Percentiles rank a stretch among this genome's conserved stretches.
Conservation (phyloP, 306 rosid genomes). For the Alnus rubra region DNA sequence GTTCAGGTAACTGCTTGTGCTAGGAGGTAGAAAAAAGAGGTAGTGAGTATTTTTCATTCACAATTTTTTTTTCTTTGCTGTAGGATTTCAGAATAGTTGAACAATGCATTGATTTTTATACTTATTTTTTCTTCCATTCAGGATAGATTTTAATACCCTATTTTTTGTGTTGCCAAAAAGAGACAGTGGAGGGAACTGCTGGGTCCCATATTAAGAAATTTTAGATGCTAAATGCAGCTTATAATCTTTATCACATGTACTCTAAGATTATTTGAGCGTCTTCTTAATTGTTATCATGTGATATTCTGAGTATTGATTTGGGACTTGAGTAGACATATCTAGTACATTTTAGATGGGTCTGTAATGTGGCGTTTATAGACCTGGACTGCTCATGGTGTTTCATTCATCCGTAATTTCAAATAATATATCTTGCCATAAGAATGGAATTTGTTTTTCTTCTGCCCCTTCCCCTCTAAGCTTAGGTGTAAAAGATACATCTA, state of each 20-base stretch:
- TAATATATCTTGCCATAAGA: neutral
- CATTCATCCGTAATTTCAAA: neutral
- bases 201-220: neutral
- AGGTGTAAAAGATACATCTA: neutral
- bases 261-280: neutral
- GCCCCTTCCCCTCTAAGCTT: neutral
- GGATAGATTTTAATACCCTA: neutral
- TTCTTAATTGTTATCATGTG: neutral
- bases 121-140: neutral
- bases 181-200: neutral
- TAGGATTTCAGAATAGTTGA: neutral
- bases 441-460: no score
- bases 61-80: neutral
- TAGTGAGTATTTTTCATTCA: neutral
- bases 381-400: neutral
- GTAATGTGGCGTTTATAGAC: neutral
- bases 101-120: neutral
- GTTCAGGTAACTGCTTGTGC: neutral
- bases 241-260: neutral
- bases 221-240: neutral
- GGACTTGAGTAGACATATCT: slow-evolving; percentile 2
- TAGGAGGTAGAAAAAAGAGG: neutral
- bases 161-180: neutral
- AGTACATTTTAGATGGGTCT: neutral
- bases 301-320: neutral